phyloP scores from a whole-genome alignment of 1,139 yeast genomes.

The Suhomyces panamericanus region DNA sequence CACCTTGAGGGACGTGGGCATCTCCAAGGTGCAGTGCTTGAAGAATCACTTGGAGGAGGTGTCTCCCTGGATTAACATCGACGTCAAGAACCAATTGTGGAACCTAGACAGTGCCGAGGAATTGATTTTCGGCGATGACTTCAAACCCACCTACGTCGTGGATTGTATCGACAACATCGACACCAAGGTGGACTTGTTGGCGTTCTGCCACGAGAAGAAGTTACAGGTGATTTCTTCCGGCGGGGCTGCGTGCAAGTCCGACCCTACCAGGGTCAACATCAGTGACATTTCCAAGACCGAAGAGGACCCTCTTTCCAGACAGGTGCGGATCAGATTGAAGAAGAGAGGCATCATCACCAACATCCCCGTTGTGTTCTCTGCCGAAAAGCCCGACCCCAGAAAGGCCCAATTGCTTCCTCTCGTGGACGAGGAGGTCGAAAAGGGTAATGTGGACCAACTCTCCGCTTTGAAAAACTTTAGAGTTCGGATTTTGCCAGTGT shows the following conservation, averaged over 20 bases:
- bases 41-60: conserved; percentile 61
- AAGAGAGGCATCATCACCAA: conserved; percentile 72
- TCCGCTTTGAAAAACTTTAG: conserved; percentile 87
- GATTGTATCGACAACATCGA: conserved; percentile 97
- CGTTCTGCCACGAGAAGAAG: conserved; percentile 61
- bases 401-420: conserved; percentile 86
- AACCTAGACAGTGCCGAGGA: conserved; percentile 61
- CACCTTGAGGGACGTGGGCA: conserved; percentile 82
- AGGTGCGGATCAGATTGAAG: conserved; percentile 80
- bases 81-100: conserved; percentile 78
- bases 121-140: conserved; percentile 53
- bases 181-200: conserved; percentile 85
- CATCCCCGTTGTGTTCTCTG: conserved; percentile 86
- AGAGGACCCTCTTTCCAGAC: conserved; percentile 90
- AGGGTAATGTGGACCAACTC: conserved; percentile 84
- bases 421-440: conserved; percentile 72
- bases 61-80: conserved; percentile 91
- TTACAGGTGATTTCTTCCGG: conserved; percentile 80
- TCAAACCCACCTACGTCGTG: conserved; percentile 69
- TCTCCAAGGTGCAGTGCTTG: conserved; percentile 80
- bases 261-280: conserved; percentile 47
- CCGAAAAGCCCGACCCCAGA: conserved; percentile 94
- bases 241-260: conserved; percentile 85
- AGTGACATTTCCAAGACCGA: conserved; percentile 58
- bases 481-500: conserved; percentile 88